Evolutionary conservation across 1,139 yeast species (phyloP), one percentile per base, ranked within the genome.

Genomic region (Debaryomyces robertsiae): DNA sequence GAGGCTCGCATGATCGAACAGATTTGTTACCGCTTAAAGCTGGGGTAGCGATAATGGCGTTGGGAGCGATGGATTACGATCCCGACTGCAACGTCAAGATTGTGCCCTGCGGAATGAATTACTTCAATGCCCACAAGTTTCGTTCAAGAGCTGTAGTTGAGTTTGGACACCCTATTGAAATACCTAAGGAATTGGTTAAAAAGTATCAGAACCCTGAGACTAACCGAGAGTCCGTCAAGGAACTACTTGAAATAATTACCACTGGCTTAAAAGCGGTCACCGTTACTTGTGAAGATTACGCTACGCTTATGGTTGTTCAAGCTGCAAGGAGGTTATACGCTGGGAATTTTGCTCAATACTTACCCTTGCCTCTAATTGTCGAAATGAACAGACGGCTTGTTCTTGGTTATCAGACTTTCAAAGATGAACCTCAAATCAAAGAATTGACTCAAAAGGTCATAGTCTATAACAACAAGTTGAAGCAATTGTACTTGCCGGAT

Each of bases 21-120:
- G 95, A 89, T 49, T 65, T 93, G 48, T 69, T 93, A 41, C 98
- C 98, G 0, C 69, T 93, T 54, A 93, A 93, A 57, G 97, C 98
- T 0, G 98, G 98, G 43, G 98, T 93, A 13, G 98, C 97, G 2
- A 84, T 93, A 39, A 93, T 93, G 98, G 98, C 98, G 0, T 69
- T 93, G 15, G 98, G 98, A 14, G 94, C 98, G 0, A 77, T 88
- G 74, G 87, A 82, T 13, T 72, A 77, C 38, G 75, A 80, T 46
- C 89, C 94, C 0, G 73, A 79, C 32, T 80, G 85, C 47, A 80
- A 81, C 38, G 90, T 93, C 6, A 83, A 84, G 52, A 86, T 93
- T 49, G 95, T 93, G 16, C 98, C 98, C 4, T 88, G 95, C 52
- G 98, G 98, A 29, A 84, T 93, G 93, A 93, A 93, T 65, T 93